Percentiles rank a stretch among this genome's conserved stretches.
These are phyloP conservation scores for Trametes gibbosa DNA, from an alignment of 768 basidiomycete species.

Conservation along the genomic window DNA sequence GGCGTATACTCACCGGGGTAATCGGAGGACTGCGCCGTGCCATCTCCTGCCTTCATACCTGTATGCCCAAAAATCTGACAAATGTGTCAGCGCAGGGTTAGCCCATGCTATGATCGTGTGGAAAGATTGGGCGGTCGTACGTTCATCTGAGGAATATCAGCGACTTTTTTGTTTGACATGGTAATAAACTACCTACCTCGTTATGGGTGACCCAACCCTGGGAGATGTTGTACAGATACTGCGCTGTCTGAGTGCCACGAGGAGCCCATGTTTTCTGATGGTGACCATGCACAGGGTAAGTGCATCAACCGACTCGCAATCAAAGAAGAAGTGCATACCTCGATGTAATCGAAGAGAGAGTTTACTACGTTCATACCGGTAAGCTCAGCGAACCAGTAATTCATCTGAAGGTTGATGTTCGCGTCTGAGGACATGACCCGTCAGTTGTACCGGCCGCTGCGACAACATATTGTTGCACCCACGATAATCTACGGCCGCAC, in stretches of 20 bases:
- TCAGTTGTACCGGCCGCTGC: neutral
- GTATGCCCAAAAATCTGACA: constrained; percentile 83
- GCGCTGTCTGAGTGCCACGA: constrained; percentile 64
- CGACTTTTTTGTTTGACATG: neutral
- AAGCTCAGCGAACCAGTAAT: constrained; percentile 76
- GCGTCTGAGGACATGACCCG: constrained; percentile 44
- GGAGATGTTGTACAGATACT: constrained; percentile 67
- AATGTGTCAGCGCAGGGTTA: too few species aligned
- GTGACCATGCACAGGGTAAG: neutral
- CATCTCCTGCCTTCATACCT: constrained; percentile 64
- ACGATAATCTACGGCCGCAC: constrained; percentile 33
- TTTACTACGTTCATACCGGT: constrained; percentile 55
- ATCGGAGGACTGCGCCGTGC: constrained; percentile 64
- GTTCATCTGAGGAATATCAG: constrained; percentile 49
- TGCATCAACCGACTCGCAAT: neutral
- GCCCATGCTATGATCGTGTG: too few species aligned
- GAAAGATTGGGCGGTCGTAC: constrained; percentile 32
- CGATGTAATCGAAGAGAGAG: constrained; percentile 66
- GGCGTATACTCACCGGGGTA: constrained; percentile 54
- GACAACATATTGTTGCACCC: constrained; percentile 26
- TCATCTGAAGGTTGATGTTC: constrained; percentile 83
- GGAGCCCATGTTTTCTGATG: constrained; percentile 72
- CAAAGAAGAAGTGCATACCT: constrained; percentile 39
- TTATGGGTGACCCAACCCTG: constrained; percentile 77
- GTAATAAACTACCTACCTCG: constrained; percentile 46